Conservation (phyloP, 768 basidiomycete genomes). For the Lepiota venenata region DNA sequence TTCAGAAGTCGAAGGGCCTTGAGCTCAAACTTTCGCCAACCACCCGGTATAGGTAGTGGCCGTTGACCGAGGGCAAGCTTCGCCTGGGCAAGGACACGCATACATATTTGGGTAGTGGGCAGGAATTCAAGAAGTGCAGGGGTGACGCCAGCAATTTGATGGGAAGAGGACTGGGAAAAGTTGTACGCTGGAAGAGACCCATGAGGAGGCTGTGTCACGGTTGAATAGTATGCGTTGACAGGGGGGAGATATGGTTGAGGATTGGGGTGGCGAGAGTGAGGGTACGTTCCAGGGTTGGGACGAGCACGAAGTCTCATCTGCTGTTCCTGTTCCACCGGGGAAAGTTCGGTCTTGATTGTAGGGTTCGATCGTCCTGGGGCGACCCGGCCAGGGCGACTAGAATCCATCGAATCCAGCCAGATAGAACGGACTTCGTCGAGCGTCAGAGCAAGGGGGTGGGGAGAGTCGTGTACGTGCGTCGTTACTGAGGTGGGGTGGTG, state of each 20-base stretch:
- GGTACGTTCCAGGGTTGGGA: not conserved
- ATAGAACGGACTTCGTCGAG: constrained; percentile 55
- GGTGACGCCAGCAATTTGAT: constrained; percentile 25
- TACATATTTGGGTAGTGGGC: constrained; percentile 25
- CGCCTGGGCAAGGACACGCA: constrained; percentile 23
- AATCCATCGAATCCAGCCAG: constrained; percentile 49
- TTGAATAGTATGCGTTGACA: constrained; percentile 25
- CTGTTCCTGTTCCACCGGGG: constrained; percentile 17
- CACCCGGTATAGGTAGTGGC: constrained; percentile 22
- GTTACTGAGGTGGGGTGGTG: constrained; percentile 26
- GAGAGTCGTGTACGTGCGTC: constrained; percentile 31
- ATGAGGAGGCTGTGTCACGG: not conserved
- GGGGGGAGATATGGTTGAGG: constrained; percentile 26
- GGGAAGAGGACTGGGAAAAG: constrained; percentile 6
- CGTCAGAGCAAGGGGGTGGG: constrained; percentile 44
- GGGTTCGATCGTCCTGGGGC: not conserved
- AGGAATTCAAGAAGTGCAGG: constrained; percentile 31
- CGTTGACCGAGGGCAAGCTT: constrained; percentile 21
- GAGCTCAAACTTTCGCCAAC: constrained; percentile 10
- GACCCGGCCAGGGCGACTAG: constrained; percentile 4
- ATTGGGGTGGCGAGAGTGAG: constrained; percentile 25
- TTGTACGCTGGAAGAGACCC: not conserved
- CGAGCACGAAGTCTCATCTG: constrained; percentile 1
- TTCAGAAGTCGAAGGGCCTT: constrained; percentile 3
- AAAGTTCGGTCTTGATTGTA: constrained; percentile 30